Evolutionary conservation across 176 grass and related monocot genomes (phyloP).

Genomic region (Alloteropsis semialata): DNA sequence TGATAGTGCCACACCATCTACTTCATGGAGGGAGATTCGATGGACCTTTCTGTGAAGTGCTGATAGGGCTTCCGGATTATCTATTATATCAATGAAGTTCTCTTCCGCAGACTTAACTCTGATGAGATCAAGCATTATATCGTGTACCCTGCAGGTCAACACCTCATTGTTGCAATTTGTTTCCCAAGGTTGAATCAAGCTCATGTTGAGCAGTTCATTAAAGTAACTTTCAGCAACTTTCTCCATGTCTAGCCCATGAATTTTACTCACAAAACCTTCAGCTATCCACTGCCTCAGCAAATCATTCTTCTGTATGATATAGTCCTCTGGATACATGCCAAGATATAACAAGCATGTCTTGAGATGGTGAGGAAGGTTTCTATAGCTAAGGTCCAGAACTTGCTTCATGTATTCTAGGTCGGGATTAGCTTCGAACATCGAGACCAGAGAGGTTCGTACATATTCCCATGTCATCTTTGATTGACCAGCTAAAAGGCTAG

Average conservation of each 20-base stretch:
- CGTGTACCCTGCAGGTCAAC: slow-evolving; percentile 27
- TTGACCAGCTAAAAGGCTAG: neutral
- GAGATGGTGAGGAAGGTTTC: slow-evolving; percentile 38
- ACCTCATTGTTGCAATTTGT: slow-evolving; percentile 6
- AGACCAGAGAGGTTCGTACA: neutral
- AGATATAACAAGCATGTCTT: slow-evolving; percentile 49
- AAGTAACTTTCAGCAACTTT: slow-evolving; percentile 34
- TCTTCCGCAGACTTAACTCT: slow-evolving; percentile 29
- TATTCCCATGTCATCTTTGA: neutral
- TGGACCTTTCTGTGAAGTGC: neutral
- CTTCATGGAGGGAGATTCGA: slow-evolving; percentile 1
- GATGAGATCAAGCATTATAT: slow-evolving; percentile 45
- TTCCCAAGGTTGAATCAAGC: slow-evolving; percentile 27
- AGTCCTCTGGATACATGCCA: slow-evolving; percentile 38
- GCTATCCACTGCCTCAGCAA: slow-evolving; percentile 48
- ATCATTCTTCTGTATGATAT: neutral
- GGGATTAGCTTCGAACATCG: neutral
- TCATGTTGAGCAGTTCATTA: slow-evolving; percentile 37
- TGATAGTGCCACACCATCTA: neutral
- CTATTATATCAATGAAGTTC: slow-evolving; percentile 33
- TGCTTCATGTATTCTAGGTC: slow-evolving; percentile 5
- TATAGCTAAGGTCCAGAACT: slow-evolving; percentile 37
- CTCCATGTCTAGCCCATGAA: neutral
- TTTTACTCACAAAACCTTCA: slow-evolving; percentile 37
- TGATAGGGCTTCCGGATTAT: too few species aligned